These are phyloP conservation scores for Ilyonectria sp. DNA, from an alignment of 2,329 filamentous ascomycete genomes.

Conservation along the genomic window DNA sequence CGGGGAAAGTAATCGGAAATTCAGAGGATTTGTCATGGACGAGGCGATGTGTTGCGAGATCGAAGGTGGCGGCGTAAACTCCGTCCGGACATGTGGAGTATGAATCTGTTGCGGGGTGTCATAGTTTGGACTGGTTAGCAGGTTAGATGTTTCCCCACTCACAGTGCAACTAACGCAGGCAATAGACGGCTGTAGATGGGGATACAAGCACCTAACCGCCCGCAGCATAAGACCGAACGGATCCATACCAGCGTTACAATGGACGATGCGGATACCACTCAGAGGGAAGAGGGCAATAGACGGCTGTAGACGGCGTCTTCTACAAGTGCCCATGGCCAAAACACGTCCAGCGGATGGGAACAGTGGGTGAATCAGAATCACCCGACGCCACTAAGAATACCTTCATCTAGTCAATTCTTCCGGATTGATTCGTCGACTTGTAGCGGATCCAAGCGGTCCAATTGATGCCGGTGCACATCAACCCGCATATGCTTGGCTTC, in stretches of 20 bases:
- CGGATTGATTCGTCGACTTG: background rate
- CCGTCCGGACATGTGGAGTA: background rate
- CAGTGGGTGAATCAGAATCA: background rate
- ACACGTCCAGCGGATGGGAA: background rate
- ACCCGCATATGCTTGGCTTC: background rate
- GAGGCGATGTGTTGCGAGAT: background rate
- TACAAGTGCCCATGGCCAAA: background rate
- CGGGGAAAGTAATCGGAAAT: slow-evolving; percentile 14
- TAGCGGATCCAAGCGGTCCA: background rate
- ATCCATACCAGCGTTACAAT: background rate
- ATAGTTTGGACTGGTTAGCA: background rate
- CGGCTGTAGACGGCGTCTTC: slow-evolving; percentile 15
- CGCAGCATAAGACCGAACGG: background rate
- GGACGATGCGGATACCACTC: background rate
- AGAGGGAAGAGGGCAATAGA: slow-evolving; percentile 8
- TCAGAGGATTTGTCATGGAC: background rate
- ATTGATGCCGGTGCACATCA: background rate
- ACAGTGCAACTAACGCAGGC: slow-evolving; percentile 5
- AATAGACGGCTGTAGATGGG: slow-evolving; percentile 33
- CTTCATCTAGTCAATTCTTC: background rate
- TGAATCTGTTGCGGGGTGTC: background rate
- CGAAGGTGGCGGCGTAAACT: background rate
- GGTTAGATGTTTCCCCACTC: slow-evolving; percentile 20
- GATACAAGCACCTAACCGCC: background rate
- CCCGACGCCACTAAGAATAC: background rate